A percentile compares a stretch with the other conserved stretches of the same genome.
Evolutionary conservation across 2,329 filamentous ascomycete species (phyloP).

Genomic region (Pyrenochaeta sp.): DNA sequence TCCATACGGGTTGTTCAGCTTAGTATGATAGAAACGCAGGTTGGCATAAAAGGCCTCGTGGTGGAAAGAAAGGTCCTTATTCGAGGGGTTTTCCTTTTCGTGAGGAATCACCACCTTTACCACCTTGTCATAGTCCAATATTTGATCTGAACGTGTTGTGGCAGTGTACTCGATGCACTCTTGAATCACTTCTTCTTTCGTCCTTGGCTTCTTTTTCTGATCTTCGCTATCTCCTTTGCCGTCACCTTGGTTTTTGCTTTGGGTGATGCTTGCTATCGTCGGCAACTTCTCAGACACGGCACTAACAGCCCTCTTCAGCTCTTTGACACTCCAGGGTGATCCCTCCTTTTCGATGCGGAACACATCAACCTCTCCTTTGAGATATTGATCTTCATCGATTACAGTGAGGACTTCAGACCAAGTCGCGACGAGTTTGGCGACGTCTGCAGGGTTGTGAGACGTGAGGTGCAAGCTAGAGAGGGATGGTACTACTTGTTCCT

Average conservation of each 20-base stretch:
- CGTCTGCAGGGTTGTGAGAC: conserved; percentile 67
- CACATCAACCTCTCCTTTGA: conserved; percentile 81
- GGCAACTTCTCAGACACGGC: conserved; percentile 37
- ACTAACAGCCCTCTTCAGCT: conserved; percentile 45
- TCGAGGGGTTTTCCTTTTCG: conserved; percentile 69
- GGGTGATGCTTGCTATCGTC: conserved; percentile 32
- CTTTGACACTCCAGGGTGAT: conserved; percentile 50
- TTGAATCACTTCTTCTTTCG: conserved; percentile 37
- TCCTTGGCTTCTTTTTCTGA: conserved; percentile 33
- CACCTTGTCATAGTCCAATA: conserved; percentile 76
- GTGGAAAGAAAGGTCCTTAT: conserved; percentile 84
- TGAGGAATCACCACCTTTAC: conserved; percentile 79
- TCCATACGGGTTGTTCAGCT: conserved; percentile 61
- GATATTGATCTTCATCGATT: conserved; percentile 72
- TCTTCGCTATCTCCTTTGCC: conserved; percentile 30
- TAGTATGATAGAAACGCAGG: conserved; percentile 70
- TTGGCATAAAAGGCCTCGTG: conserved; percentile 80
- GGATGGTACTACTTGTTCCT: conserved; percentile 74
- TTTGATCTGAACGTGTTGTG: conserved; percentile 59
- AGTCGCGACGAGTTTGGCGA: conserved; percentile 71
- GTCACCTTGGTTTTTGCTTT: background rate
- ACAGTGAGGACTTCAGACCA: conserved; percentile 72
- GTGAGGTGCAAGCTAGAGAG: conserved; percentile 86
- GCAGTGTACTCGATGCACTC: conserved; percentile 38
- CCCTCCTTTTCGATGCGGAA: conserved; percentile 78